A percentile compares a stretch with the other conserved stretches of the same genome.
These are phyloP conservation scores for Linum lewisii DNA, from an alignment of 345 rosid genomes.

Conservation along the genomic window DNA sequence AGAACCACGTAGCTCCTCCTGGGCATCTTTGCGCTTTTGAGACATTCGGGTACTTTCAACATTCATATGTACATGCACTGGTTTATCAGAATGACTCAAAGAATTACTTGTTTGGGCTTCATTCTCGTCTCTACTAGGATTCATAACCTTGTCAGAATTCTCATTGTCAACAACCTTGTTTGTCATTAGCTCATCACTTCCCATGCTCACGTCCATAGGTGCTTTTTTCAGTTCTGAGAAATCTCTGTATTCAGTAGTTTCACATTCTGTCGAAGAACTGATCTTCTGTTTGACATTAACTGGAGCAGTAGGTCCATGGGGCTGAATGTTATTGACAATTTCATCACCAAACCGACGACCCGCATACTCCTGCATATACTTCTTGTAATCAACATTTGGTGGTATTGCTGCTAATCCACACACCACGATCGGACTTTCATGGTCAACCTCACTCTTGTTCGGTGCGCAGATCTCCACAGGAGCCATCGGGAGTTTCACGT, in stretches of 20 bases:
- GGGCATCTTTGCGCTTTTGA: not conserved
- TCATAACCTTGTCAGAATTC: not conserved
- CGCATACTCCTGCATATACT: too few species aligned
- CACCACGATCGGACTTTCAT: slow-evolving; percentile 7
- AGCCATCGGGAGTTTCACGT: not conserved
- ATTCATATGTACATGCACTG: not conserved
- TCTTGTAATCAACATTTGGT: not conserved
- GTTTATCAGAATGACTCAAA: not conserved
- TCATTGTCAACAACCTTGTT: not conserved
- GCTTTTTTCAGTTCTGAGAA: not conserved
- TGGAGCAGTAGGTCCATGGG: not conserved
- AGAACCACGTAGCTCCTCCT: not conserved
- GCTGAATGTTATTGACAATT: slow-evolving; percentile 7
- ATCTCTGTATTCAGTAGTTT: not conserved
- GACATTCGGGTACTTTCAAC: not conserved
- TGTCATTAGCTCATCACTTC: not conserved
- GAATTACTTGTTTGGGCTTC: not conserved
- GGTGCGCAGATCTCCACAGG: slow-evolving; percentile 7
- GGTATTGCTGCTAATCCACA: slow-evolving; percentile 4
- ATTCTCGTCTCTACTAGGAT: not conserved
- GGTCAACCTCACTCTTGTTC: slow-evolving; percentile 19
- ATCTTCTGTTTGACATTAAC: not conserved
- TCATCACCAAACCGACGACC: too few species aligned
- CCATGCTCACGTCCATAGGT: not conserved
- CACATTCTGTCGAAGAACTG: not conserved